These are phyloP conservation scores for Lichtheimia ornata DNA, from an alignment of 371 early-diverging fungal species.

Conservation along the genomic window DNA sequence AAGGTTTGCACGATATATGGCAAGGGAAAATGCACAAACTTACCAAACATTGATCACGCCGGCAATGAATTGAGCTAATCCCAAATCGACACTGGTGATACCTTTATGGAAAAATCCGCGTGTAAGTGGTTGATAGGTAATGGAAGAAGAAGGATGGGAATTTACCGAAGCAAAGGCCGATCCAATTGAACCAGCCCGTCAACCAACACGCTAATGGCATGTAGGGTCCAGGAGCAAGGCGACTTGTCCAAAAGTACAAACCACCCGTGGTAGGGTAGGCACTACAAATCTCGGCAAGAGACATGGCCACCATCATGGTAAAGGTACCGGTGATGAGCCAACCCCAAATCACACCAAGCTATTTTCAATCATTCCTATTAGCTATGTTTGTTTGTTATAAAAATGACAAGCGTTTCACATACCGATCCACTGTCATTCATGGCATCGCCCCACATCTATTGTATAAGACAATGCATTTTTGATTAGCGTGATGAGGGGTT, in stretches of 20 bases:
- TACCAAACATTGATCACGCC: slow-evolving; percentile 53
- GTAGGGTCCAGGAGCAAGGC: slow-evolving; percentile 55
- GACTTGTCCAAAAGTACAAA: slow-evolving; percentile 69
- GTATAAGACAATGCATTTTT: background rate
- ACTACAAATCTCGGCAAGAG: slow-evolving; percentile 76
- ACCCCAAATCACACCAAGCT: slow-evolving; percentile 72
- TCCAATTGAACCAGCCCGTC: slow-evolving; percentile 68
- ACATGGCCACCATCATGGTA: slow-evolving; percentile 63
- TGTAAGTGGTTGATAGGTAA: background rate
- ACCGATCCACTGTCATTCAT: slow-evolving; percentile 56
- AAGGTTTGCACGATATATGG: slow-evolving; percentile 18
- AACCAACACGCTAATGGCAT: slow-evolving; percentile 66
- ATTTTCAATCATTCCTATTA: too few relatives aligned
- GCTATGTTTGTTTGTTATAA: too few relatives aligned
- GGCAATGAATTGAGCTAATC: slow-evolving; percentile 59
- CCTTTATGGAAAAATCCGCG: slow-evolving; percentile 13
- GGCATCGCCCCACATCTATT: slow-evolving; percentile 57
- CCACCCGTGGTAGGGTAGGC: slow-evolving; percentile 76
- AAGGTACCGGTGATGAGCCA: slow-evolving; percentile 64
- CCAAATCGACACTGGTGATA: slow-evolving; percentile 53
- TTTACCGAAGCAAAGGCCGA: slow-evolving; percentile 39
- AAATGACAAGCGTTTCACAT: too few relatives aligned
- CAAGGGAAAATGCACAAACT: background rate
- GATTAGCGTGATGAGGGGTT: background rate
- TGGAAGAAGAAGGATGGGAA: background rate